Evolutionary conservation across 1,139 yeast species (phyloP), one percentile per base, ranked within the genome.

Genomic region (Petasospora fabianii): DNA sequence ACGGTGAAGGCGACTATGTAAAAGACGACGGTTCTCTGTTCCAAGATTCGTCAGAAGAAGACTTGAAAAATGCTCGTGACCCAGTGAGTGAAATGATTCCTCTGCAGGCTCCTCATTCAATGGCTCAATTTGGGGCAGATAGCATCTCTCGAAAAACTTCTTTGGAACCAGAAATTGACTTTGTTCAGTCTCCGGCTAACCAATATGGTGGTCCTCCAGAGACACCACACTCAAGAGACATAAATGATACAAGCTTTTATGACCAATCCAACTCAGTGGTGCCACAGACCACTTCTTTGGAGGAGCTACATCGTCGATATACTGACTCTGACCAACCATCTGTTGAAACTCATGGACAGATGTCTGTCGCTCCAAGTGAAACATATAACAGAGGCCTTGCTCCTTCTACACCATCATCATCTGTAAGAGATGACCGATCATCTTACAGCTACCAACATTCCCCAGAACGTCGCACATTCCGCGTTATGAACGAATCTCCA

Each of bases 11-110:
- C 14, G 14, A 16, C 9, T 7, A 8, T 14, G 11, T 7, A 5
- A 13, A 27, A 6, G 29, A 27, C 11, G 11, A 18, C 6, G 27
- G 27, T 3, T 38, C 50, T 4, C 32, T 49, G 13, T 51, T 49
- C 36, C 41, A 48, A 10, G 55, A 49, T 24, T 45, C 51, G 3
- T 46, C 51, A 2, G 50, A 48, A 29, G 51, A 10, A 4, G 27
- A 14, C 8, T n/a, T 6, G 3, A 10, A 4, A 11, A 27, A 20
- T 13, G 13, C 16, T 20, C 24, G 6, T 17, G 27, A 16, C 15
- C 37, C 20, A 20, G 10, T 27, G 27, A 10, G 3, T 15, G 12
- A 34, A 18, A 24, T 24, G 8, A 27, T 20, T n/a, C 34, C 17
- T 6, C n/a, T 31, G 3, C 40, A 27, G 19, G 20, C 24, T 3